phyloP scores from a whole-genome alignment of 2,329 filamentous ascomycete species.

The Botryotinia calthae region DNA sequence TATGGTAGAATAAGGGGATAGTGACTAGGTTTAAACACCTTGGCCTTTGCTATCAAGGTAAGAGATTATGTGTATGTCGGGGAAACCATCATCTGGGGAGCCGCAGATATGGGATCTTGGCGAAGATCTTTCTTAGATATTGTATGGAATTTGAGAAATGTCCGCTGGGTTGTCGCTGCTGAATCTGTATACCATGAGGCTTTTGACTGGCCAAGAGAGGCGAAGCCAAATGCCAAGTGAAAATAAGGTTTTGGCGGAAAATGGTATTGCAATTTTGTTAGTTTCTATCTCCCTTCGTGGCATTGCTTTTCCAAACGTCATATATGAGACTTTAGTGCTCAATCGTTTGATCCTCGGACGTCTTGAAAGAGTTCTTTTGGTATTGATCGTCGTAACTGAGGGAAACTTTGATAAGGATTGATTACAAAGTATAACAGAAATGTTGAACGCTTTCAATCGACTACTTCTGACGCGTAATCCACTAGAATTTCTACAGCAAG shows the following conservation, averaged over 20 bases:
- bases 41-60: conserved; percentile 2
- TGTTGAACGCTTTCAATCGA: neutral
- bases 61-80: neutral
- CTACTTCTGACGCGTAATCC: neutral
- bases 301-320: conserved; percentile 16
- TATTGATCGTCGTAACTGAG: neutral
- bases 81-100: conserved; percentile 12
- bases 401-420: neutral
- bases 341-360: neutral
- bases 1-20: neutral
- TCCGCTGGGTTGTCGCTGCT: neutral
- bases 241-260: conserved; percentile 12
- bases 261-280: neutral
- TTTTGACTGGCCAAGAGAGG: conserved; percentile 19
- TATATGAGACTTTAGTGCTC: neutral
- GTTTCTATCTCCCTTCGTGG: neutral
- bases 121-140: neutral
- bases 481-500: conserved; percentile 2
- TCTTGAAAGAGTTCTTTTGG: neutral
- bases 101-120: conserved; percentile 15
- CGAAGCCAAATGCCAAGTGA: conserved; percentile 18
- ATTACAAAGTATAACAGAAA: neutral
- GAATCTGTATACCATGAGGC: neutral
- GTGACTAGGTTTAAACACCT: neutral
- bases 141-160: neutral